These are phyloP conservation scores for Curvularia verruculosa DNA, from an alignment of 2,329 filamentous ascomycete genomes.

Conservation along the genomic window DNA sequence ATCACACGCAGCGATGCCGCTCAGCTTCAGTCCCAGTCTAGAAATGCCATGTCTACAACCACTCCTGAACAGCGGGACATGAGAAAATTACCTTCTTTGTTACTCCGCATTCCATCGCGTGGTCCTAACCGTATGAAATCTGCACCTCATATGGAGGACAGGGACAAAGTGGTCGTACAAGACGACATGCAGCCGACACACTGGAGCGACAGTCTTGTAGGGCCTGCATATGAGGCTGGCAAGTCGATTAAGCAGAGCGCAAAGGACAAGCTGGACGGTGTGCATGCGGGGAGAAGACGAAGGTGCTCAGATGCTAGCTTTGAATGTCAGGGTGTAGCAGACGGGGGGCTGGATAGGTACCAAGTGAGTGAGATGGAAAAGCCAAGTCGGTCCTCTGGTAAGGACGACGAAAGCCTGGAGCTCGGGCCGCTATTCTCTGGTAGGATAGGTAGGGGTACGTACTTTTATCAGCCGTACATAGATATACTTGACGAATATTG, in stretches of 20 bases:
- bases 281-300: conserved; percentile 14
- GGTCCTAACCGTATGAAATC: not conserved
- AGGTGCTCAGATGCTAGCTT: conserved; percentile 29
- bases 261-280: conserved; percentile 2
- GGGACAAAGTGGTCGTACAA: not conserved
- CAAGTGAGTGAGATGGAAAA: not conserved
- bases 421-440: conserved; percentile 20
- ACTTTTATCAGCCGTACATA: conserved; percentile 25
- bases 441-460: conserved; percentile 14
- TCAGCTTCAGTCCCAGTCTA: not conserved
- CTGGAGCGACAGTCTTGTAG: conserved; percentile 19
- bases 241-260: conserved; percentile 7
- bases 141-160: not conserved
- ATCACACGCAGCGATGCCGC: conserved; percentile 4
- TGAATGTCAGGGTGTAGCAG: conserved; percentile 26
- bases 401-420: not conserved
- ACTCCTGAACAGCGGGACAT: not conserved
- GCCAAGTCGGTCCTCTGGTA: not conserved
- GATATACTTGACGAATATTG: conserved; percentile 24
- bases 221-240: conserved; percentile 5
- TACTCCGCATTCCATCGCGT: not conserved
- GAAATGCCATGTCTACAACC: not conserved
- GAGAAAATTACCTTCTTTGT: not conserved
- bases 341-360: conserved; percentile 4
- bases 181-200: conserved; percentile 8